These are phyloP conservation scores for Vitis amurensis DNA, from an alignment of 164 flowering plant genomes.

Conservation along the genomic window DNA sequence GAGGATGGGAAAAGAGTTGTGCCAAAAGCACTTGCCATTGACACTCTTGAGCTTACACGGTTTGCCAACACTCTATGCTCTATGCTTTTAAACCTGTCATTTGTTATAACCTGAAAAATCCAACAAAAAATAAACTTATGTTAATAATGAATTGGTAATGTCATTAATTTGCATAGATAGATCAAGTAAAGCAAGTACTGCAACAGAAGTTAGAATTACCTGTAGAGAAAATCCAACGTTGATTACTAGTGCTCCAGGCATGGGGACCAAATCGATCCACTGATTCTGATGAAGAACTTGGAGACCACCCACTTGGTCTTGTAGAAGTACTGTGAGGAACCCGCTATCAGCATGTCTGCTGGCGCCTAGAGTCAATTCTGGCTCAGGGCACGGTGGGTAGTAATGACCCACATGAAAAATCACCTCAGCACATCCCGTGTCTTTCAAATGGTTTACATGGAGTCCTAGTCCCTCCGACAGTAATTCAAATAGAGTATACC, in stretches of 20 bases:
- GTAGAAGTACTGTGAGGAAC: conserved; percentile 32
- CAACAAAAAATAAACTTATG: too few species aligned
- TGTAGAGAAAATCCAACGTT: conserved; percentile 31
- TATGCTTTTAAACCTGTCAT: conserved; percentile 25
- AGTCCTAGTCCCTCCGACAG: conserved; percentile 32
- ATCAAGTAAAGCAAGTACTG: too few species aligned
- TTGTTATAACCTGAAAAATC: conserved; percentile 18
- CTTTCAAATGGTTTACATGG: conserved; percentile 10
- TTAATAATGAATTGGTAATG: too few species aligned
- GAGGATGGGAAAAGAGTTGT: not conserved
- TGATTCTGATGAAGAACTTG: conserved; percentile 25
- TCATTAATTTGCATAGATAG: too few species aligned
- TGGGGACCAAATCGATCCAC: conserved; percentile 29
- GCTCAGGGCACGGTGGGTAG: conserved; percentile 35
- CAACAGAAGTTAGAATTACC: not conserved
- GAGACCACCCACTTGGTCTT: conserved; percentile 35
- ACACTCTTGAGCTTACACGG: conserved; percentile 24
- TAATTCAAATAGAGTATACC: conserved; percentile 14
- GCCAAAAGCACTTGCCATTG: conserved; percentile 24
- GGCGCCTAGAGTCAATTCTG: conserved; percentile 27
- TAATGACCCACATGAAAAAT: conserved; percentile 13
- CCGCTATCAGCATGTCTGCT: conserved; percentile 16
- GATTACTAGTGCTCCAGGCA: conserved; percentile 23
- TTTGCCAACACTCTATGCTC: conserved; percentile 28
- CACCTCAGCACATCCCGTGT: conserved; percentile 20